phyloP scores from a whole-genome alignment of 2,329 filamentous ascomycete genomes.

The Alternaria sp. region DNA sequence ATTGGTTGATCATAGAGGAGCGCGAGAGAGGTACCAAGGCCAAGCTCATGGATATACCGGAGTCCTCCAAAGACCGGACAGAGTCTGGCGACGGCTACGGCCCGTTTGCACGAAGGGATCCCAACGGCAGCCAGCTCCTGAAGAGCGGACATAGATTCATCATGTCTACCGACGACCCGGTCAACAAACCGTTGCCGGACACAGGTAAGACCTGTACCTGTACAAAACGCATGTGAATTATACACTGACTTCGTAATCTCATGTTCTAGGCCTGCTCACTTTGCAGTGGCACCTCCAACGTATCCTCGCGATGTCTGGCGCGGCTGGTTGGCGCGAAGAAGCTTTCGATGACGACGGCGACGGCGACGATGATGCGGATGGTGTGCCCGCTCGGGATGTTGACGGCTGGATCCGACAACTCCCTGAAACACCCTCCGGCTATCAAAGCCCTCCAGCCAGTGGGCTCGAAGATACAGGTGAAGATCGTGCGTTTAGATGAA shows the following conservation, averaged over 20 bases:
- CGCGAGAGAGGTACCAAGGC: too few species aligned
- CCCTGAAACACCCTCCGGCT: too few species aligned
- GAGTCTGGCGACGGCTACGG: conserved; percentile 12
- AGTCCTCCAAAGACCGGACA: neutral
- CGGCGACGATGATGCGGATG: neutral
- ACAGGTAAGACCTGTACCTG: conserved; percentile 1
- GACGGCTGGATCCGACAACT: too few species aligned
- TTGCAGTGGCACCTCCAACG: conserved; percentile 28
- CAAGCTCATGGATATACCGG: too few species aligned
- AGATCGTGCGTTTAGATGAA: too few species aligned
- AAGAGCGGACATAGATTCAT: conserved; percentile 20
- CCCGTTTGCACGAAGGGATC: neutral
- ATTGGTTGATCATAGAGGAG: too few species aligned
- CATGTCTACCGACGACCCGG: conserved; percentile 23
- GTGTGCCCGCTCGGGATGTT: too few species aligned
- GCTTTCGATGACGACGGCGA: conserved; percentile 13
- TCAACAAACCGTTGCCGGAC: conserved; percentile 21
- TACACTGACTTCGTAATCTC: too few species aligned
- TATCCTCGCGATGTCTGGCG: conserved; percentile 26
- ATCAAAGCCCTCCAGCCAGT: too few species aligned
- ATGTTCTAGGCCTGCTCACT: conserved; percentile 6
- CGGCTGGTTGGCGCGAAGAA: conserved; percentile 22
- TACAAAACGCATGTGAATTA: too few species aligned
- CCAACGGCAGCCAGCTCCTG: neutral
- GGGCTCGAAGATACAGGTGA: too few species aligned